Evolutionary conservation across 2,329 filamentous ascomycete genomes (phyloP), one percentile per base, ranked within the genome.

Genomic region (Clonostachys chloroleuca): DNA sequence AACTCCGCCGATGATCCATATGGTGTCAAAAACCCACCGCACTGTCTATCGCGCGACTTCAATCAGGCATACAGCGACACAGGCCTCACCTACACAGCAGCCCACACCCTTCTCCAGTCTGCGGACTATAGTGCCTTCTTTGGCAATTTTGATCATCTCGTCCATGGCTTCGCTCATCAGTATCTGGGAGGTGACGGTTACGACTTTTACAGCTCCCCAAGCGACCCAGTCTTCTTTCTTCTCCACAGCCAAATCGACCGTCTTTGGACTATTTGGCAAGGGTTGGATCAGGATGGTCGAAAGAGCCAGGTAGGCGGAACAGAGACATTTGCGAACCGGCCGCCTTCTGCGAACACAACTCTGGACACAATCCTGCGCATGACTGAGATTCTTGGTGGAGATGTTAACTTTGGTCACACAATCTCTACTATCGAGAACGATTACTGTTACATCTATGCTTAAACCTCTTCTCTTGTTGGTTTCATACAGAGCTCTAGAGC

Each of bases 181-280:
- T 71, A 69, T 52, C 60, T 68, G 45, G 65, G 65, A 18, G 65
- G 68, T 34, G 64, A 63, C 2, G 66, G 59, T n/a, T 50, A 45
- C 12, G 63, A 67, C 46, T 54, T 60, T 10, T 63, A 53, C 50
- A 53, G 54, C 14, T 64, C 61, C 9, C 55, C 57, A 18, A 56
- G 54, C 8, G 60, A 65, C 36, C 62, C 60, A 2, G 54, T 51
- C 8, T 60, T 61, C 50, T 60, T 52, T 42, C 46, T 57, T 3
- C 59, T 59, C 45, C 57, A 61, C 41, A 52, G 51, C 10, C 57
- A 56, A 53, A 55, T 61, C 20, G 59, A 61, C 45, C 57, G 58
- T n/a, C 52, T 59, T 24, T 60, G 57, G 53, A 53, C 53, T 36
- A 47, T 56, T n/a, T 60, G 59, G 59, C 56, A 59, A 52, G 46